Base-by-base conservation (phyloP, 1,284 basidiomycete species). In the Testicularia cyperi region DNA sequence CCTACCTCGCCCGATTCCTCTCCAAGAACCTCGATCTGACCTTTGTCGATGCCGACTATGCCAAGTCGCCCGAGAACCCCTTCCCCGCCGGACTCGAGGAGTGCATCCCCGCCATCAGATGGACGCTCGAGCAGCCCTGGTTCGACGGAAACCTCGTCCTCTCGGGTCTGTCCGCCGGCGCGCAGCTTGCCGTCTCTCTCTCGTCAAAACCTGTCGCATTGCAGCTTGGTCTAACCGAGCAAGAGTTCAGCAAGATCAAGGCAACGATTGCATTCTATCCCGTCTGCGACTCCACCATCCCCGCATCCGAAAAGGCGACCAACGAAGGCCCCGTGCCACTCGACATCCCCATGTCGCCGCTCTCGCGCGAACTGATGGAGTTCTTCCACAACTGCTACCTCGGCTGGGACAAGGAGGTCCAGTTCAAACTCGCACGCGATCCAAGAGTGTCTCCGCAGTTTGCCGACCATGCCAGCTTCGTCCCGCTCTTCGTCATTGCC, bases 341-440 rank as follows among this genome's bases (percentile, higher is more conserved):
- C 4, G 53, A 42, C 0, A 43, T 62, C 28, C 58, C 58, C 4
- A 56, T 55, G 52, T 27, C 47, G 1, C 28, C 52, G 1, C 48
- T 62, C 16, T 49, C 45, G 6, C 13, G 24, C 6, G 43, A 52
- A 13, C 19, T 52, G 18, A 52, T 56, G 40, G 33, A 51, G 22
- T 62, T 62, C 25, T 56, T 62, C 48, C 52, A 56, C 30, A 45
- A 44, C 26, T 47, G 52, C 18, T 48, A 52, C 20, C 30, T 56
- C 7, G 47, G 52, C 2, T 62, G 39, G 36, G 36, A 52, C 16
- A 22, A 29, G 2, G 10, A 27, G 3, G 26, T 12, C 2, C 47
- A 45, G 25, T 27, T 25, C 5, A 27, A 40, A 16, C 37, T 43
- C 33, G 53, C 36, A 0, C 14, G 13, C 5, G 58, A 62, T 29